phyloP scores from a whole-genome alignment of 257 asterid genomes.

The Striga asiatica region DNA sequence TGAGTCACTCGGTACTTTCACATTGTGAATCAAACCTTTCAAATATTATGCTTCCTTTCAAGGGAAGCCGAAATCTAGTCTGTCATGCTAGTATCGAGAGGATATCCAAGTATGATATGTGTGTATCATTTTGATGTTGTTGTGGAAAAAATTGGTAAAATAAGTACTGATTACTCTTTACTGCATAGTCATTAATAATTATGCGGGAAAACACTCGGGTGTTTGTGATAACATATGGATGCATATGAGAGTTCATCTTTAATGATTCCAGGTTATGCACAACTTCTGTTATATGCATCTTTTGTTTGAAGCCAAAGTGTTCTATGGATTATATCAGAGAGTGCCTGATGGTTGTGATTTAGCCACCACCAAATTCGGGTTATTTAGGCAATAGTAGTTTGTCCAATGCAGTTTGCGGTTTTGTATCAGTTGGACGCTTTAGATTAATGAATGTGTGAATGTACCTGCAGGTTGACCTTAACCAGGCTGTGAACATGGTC shows the following conservation, averaged over 20 bases:
- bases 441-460: neutral
- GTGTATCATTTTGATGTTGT: neutral
- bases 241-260: neutral
- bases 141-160: neutral
- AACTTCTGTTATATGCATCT: neutral
- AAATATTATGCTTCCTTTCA: neutral
- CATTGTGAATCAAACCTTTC: neutral
- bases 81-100: neutral
- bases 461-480: constrained; percentile 56
- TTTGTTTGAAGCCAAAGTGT: neutral
- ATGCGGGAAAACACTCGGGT: neutral
- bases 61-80: neutral
- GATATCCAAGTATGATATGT: neutral
- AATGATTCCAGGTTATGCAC: neutral
- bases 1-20: no score
- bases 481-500: constrained; percentile 85
- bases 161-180: neutral
- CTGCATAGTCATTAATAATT: neutral
- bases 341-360: neutral
- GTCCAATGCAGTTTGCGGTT: constrained; percentile 5
- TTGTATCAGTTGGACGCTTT: neutral
- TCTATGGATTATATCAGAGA: neutral
- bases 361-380: neutral
- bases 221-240: neutral
- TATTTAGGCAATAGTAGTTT: neutral